A percentile compares a stretch with the other conserved stretches of the same genome.
Conservation (phyloP, 2,329 filamentous ascomycete genomes). For the Neonectria magnoliae region DNA sequence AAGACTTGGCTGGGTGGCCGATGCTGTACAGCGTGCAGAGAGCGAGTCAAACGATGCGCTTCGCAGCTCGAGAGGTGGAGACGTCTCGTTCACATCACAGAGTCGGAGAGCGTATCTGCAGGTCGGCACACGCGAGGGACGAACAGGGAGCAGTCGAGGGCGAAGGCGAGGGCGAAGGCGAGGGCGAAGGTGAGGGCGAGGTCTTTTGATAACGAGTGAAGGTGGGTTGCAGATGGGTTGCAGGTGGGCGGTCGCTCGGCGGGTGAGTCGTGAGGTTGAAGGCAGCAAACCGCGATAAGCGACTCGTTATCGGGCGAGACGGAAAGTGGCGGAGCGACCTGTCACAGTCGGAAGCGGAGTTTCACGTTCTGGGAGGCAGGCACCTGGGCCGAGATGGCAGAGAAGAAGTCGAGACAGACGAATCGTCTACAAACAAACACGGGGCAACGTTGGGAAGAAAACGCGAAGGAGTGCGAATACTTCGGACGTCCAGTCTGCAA, state of each 20-base stretch:
- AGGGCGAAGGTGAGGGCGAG: slow-evolving; percentile 10
- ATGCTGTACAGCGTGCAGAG: slow-evolving; percentile 33
- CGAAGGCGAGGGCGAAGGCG: neutral
- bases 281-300: slow-evolving; percentile 42
- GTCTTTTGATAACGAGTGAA: slow-evolving; percentile 23
- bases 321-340: slow-evolving; percentile 28
- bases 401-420: neutral
- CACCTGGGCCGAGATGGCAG: neutral
- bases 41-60: slow-evolving; percentile 34
- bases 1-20: slow-evolving; percentile 31
- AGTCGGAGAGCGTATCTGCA: slow-evolving; percentile 5
- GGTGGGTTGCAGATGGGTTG: slow-evolving; percentile 2
- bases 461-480: neutral
- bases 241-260: slow-evolving; percentile 11
- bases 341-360: slow-evolving; percentile 3
- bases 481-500: neutral
- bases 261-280: slow-evolving; percentile 23
- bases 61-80: slow-evolving; percentile 32
- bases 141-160: neutral
- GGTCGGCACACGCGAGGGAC: neutral
- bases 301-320: slow-evolving; percentile 38
- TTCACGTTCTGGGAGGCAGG: neutral
- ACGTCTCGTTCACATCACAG: slow-evolving; percentile 38
- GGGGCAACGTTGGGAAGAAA: neutral
- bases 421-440: neutral